Percentiles rank a stretch among this genome's conserved stretches.
Evolutionary conservation across 2,329 filamentous ascomycete genomes (phyloP).

Genomic region (Fusarium metavorans): DNA sequence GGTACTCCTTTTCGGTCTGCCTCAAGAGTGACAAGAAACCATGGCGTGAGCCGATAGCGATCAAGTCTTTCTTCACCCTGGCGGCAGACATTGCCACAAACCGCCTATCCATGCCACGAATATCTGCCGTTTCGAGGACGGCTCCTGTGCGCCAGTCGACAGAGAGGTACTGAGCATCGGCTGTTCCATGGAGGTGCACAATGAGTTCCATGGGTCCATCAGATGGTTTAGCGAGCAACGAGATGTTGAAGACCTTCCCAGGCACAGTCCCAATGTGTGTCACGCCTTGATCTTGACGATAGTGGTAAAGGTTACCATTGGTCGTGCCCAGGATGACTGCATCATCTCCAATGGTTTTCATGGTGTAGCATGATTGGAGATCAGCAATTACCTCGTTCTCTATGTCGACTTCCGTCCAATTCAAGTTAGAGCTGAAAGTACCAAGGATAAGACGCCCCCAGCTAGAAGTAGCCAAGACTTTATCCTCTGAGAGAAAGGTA

Average conservation of each 20-base stretch:
- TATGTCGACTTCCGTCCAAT: constrained; percentile 59
- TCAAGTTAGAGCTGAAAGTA: constrained; percentile 45
- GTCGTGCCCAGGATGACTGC: constrained; percentile 63
- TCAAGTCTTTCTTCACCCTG: constrained; percentile 54
- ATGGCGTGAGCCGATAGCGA: constrained; percentile 65
- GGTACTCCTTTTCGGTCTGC: constrained; percentile 43
- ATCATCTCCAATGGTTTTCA: constrained; percentile 55
- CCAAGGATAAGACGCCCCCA: constrained; percentile 70
- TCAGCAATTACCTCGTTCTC: constrained; percentile 51
- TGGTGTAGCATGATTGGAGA: constrained; percentile 61
- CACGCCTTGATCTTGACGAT: constrained; percentile 48
- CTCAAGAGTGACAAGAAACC: constrained; percentile 59
- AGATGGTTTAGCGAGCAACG: constrained; percentile 49
- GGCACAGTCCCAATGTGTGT: constrained; percentile 53
- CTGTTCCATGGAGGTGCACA: constrained; percentile 60
- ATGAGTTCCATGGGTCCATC: constrained; percentile 51
- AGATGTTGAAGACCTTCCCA: constrained; percentile 65
- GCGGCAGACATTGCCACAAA: constrained; percentile 64
- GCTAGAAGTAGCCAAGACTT: constrained; percentile 69
- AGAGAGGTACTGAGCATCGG: constrained; percentile 57
- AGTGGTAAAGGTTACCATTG: constrained; percentile 61
- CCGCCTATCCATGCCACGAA: constrained; percentile 58
- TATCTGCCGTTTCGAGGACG: constrained; percentile 44
- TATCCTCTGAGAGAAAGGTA: constrained; percentile 67
- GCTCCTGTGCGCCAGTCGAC: constrained; percentile 49